Conservation (phyloP, 768 basidiomycete genomes). For the Cyclocybe cylindracea region DNA sequence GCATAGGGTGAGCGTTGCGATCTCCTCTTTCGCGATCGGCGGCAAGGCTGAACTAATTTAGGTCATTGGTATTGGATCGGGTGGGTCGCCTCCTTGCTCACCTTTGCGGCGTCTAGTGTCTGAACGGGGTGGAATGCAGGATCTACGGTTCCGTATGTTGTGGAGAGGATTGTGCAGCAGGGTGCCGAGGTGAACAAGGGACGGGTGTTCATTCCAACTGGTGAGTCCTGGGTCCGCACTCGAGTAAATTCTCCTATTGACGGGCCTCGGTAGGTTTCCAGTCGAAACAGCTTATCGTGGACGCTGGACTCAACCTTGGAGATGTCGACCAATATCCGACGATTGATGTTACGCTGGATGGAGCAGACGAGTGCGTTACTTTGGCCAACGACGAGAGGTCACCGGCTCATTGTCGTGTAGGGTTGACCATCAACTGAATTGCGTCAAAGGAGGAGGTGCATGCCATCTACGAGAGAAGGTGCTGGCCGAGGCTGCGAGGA, state of each 20-base stretch:
- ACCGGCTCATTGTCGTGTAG: conserved; percentile 37
- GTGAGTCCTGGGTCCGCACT: conserved; percentile 33
- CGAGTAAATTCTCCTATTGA: not conserved
- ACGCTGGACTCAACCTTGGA: conserved; percentile 73
- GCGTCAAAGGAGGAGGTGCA: conserved; percentile 96
- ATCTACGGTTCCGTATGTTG: conserved; percentile 95
- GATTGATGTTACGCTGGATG: conserved; percentile 97
- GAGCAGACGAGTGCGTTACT: conserved; percentile 87
- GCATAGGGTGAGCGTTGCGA: conserved; percentile 64
- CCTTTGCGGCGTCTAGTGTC: not conserved
- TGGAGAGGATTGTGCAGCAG: conserved; percentile 90
- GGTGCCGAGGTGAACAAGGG: conserved; percentile 72
- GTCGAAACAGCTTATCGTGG: conserved; percentile 92
- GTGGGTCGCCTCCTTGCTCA: conserved; percentile 33
- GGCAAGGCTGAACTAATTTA: conserved; percentile 25
- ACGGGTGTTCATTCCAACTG: conserved; percentile 89
- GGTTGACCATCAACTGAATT: conserved; percentile 84
- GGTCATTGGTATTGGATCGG: conserved; percentile 89
- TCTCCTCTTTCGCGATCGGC: not conserved
- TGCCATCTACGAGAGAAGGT: conserved; percentile 98
- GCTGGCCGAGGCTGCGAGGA: conserved; percentile 91
- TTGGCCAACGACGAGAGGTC: not conserved
- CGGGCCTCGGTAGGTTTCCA: conserved; percentile 69
- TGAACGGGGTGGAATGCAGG: conserved; percentile 39
- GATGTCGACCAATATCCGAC: conserved; percentile 87